A percentile compares a stretch with the other conserved stretches of the same genome.
These are phyloP conservation scores for Hericium rajendrae DNA, from an alignment of 768 basidiomycete genomes.

Conservation along the genomic window DNA sequence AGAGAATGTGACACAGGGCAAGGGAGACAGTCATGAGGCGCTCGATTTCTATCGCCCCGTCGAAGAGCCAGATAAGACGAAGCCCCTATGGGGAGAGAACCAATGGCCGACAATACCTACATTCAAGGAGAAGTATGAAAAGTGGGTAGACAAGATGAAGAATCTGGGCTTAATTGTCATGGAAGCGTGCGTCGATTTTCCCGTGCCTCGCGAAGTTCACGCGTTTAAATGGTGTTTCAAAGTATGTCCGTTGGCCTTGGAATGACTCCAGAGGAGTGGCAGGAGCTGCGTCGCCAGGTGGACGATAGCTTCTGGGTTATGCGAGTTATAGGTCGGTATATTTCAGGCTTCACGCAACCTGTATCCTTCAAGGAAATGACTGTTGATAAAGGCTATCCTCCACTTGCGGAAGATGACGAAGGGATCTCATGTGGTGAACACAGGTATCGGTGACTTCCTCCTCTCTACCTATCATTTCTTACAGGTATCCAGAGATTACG, in stretches of 20 bases:
- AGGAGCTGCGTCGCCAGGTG: slow-evolving; percentile 54
- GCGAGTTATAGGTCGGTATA: slow-evolving; percentile 60
- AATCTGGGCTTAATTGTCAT: slow-evolving; percentile 70
- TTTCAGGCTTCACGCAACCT: neutral
- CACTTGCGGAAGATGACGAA: slow-evolving; percentile 66
- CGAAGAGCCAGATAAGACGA: slow-evolving; percentile 55
- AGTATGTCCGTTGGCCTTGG: slow-evolving; percentile 82
- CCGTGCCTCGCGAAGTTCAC: neutral
- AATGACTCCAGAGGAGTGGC: slow-evolving; percentile 62
- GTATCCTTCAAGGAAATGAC: neutral
- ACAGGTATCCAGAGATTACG: slow-evolving; percentile 62
- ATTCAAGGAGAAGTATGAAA: slow-evolving; percentile 57
- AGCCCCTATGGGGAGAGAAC: slow-evolving; percentile 75
- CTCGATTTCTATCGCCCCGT: slow-evolving; percentile 77
- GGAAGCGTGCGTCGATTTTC: slow-evolving; percentile 55
- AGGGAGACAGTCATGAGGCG: slow-evolving; percentile 78
- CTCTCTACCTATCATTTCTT: neutral
- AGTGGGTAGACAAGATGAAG: slow-evolving; percentile 85
- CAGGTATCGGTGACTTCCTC: slow-evolving; percentile 38
- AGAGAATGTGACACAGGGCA: slow-evolving; percentile 82
- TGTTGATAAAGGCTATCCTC: slow-evolving; percentile 62
- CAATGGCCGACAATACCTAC: slow-evolving; percentile 65
- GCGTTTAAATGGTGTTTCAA: neutral
- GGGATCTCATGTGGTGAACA: slow-evolving; percentile 89
- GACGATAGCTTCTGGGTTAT: slow-evolving; percentile 87